These are phyloP conservation scores for Ogataea saltuana DNA, from an alignment of 805 yeast genomes.

Conservation along the genomic window DNA sequence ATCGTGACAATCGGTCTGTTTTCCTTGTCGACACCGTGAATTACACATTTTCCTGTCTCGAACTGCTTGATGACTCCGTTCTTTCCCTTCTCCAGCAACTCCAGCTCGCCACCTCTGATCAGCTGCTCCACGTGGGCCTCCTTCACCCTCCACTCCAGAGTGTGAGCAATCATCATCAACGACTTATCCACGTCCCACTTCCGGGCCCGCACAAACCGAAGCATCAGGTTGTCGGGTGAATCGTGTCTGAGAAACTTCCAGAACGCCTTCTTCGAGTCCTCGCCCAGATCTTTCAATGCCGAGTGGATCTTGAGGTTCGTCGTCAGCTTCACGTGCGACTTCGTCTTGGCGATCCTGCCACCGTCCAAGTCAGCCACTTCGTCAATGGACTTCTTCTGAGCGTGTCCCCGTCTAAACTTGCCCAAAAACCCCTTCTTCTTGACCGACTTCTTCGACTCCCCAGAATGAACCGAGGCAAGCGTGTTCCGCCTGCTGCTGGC, in stretches of 20 bases:
- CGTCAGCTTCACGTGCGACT: slow-evolving; percentile 30
- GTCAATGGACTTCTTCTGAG: slow-evolving; percentile 27
- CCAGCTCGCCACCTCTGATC: slow-evolving; percentile 71
- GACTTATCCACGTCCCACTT: slow-evolving; percentile 77
- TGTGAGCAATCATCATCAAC: slow-evolving; percentile 67
- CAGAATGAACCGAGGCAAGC: slow-evolving; percentile 32
- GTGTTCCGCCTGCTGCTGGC: slow-evolving; percentile 23
- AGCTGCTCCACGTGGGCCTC: slow-evolving; percentile 62
- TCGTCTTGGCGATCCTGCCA: slow-evolving; percentile 25
- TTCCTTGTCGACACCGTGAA: slow-evolving; percentile 71
- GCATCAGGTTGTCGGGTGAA: slow-evolving; percentile 72
- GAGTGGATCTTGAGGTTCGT: slow-evolving; percentile 46
- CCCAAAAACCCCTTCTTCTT: slow-evolving; percentile 37
- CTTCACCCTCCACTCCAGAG: slow-evolving; percentile 72
- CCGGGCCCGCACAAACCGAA: slow-evolving; percentile 83
- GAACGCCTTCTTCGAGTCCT: slow-evolving; percentile 52
- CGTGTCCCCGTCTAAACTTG: slow-evolving; percentile 30
- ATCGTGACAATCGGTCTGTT: slow-evolving; percentile 81
- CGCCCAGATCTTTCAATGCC: slow-evolving; percentile 51
- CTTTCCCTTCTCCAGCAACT: slow-evolving; percentile 44
- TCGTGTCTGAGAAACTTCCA: slow-evolving; percentile 72
- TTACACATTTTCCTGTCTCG: slow-evolving; percentile 65
- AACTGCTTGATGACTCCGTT: slow-evolving; percentile 56
- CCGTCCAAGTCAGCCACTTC: slow-evolving; percentile 21
- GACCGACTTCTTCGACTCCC: slow-evolving; percentile 27